phyloP scores from a whole-genome alignment of 2,329 filamentous ascomycete species.

The Leptographium lundbergii region DNA sequence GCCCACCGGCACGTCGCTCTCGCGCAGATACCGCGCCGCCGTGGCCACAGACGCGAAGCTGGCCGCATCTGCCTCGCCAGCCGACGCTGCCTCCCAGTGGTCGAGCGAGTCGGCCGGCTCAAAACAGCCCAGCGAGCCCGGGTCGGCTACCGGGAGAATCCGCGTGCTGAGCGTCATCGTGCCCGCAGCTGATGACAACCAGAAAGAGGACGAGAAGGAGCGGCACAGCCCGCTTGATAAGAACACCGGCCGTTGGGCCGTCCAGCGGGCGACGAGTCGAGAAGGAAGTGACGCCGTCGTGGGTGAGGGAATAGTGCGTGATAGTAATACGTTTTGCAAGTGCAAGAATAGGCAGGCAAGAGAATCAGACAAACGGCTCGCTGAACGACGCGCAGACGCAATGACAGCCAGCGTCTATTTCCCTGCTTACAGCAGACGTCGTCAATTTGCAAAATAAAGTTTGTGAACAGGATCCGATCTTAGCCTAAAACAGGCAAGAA shows the following conservation, averaged over 20 bases:
- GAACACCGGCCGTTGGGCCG: slow-evolving; percentile 1
- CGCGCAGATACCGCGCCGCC: slow-evolving; percentile 54
- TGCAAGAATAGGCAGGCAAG: too few relatives aligned
- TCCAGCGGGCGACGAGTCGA: slow-evolving; percentile 7
- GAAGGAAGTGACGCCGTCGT: not conserved
- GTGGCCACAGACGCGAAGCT: slow-evolving; percentile 35
- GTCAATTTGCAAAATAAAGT: too few relatives aligned
- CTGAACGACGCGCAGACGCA: too few relatives aligned
- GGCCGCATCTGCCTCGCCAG: slow-evolving; percentile 14
- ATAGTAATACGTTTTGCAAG: too few relatives aligned
- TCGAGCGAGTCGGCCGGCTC: slow-evolving; percentile 14
- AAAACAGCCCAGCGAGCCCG: slow-evolving; percentile 11
- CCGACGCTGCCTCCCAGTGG: slow-evolving; percentile 27
- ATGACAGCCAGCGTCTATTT: too few relatives aligned
- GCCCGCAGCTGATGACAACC: not conserved
- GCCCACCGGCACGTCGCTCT: slow-evolving; percentile 64
- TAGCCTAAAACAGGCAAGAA: too few relatives aligned
- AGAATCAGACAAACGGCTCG: too few relatives aligned
- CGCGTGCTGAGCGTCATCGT: slow-evolving; percentile 10
- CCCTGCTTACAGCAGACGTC: too few relatives aligned
- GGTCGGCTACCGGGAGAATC: slow-evolving; percentile 12
- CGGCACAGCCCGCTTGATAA: not conserved
- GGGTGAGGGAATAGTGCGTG: not conserved
- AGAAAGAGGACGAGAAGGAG: not conserved
- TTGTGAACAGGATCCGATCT: too few relatives aligned